Evolutionary conservation across 257 asterid species (phyloP), one percentile per base, ranked within the genome.

Genomic region (Fraxinus americana): DNA sequence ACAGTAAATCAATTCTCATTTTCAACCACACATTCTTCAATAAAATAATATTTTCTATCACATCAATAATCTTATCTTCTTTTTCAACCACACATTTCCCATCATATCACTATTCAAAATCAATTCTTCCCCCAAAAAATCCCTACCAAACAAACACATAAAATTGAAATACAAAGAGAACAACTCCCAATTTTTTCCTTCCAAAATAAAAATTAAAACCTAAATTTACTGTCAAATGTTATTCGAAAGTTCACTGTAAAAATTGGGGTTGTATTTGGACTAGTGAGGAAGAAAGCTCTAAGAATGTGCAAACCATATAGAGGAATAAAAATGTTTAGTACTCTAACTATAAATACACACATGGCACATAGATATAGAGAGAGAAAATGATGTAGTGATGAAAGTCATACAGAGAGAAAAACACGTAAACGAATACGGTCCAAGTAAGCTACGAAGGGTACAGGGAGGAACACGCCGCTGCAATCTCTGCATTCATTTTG

Each of bases 341-440:
- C 66, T 54, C 27, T 57, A n/a, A 57, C 27, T 5, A 17, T 75
- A 66, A 75, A 16, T 48, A 13, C 34, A 23, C 17, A 29, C 21
- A 39, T 19, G 17, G 68, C 61, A 52, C 61, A 7, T 9, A 23
- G 9, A 48, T 75, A 4, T 50, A 71, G 68, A 50, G 75, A 75
- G 73, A 71, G 71, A 79, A 9, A 50, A 71, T 32, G 35, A 9
- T 4, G 5, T 16, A 41, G 77, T 16, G 13, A 25, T n/a, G 35
- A 38, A 39, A 36, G 29, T 11, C 0, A 12, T 63, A 52, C 54
- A 52, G 80, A 86, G 77, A 71, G 84, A 74, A 80, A 81, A 87
- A 88, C 93, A 88, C 97, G 98, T 94, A 89, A 85, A 92, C 90
- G 82, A 89, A 88, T 85, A 73, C 71, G 71, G 97, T 87, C 98